Evolutionary conservation across 2,329 filamentous ascomycete species (phyloP), one percentile per base, ranked within the genome.

Genomic region (Neopestalotiopsis clavispora): DNA sequence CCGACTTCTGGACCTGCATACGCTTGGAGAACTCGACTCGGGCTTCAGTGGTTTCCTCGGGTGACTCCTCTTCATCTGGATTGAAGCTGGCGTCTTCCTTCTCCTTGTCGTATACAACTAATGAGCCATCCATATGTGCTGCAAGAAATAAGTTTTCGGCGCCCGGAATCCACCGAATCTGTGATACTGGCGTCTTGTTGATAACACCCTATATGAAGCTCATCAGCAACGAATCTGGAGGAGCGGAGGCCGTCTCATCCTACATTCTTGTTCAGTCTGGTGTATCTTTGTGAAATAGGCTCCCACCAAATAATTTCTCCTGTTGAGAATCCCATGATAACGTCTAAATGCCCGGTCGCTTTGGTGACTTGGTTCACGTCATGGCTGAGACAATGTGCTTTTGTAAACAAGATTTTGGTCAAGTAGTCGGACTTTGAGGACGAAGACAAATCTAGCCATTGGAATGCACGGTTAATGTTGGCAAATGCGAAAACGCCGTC

Each of bases 261-360:
- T 81, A 92, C 91, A 79, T 98, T 98, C 83, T 99, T 99, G 78
- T 99, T 99, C 75, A 99, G 86, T 23, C 96, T 91, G 3, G 94
- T 93, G 80, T 99, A 99, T 78, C 97, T 94, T 76, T 98, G 95
- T 52, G 94, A 95, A 76, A 98, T 93, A 12, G 96, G 95, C 80
- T 99, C 96, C 85, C 96, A 98, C 96, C 96, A 99, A 71, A 99
- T 95, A 62, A 99, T 94, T 79, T 99, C 96, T 52, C 95, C 94
- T 0, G 95, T 97, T 6, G 95, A 98, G 76, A 97, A 98, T 1
- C 96, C 96, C 90, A 99, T 93, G 68, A 97, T 90, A 23, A 99
- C 86, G 78, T 99, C 96, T 57, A 99, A 86, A 77, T 98, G 95
- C 4, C 87, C 90, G 3, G 87, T 78, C 65, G 89, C 91, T 80